Base-by-base conservation (phyloP, 2,329 filamentous ascomycete genomes). In the Fusarium newnesense region DNA sequence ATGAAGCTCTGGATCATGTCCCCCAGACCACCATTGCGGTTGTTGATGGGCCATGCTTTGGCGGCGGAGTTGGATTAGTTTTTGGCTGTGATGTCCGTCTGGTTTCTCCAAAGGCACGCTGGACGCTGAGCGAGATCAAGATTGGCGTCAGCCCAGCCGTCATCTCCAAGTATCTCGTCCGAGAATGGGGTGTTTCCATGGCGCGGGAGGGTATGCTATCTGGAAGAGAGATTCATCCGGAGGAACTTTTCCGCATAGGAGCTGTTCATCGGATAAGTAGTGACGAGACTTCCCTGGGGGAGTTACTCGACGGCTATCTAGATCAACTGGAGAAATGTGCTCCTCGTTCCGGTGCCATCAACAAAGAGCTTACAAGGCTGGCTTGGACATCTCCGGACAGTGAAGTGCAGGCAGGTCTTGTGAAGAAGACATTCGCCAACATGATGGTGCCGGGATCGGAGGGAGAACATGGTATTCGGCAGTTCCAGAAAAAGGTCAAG, bases 401-500 rank as follows among this genome's bases (percentile, higher is more conserved):
- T n/a, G 21, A 37, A 12, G 13, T 4, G 12, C 50, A 53, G n/a
- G n/a, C 24, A 21, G 9, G 21, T 28, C 24, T 53, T 6, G 34
- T 53, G 16, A 37, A 39, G 18, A 53, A 19, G 24, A 39, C 34
- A 9, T 53, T 53, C 12, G 36, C 24, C 2, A 37, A 39, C 32
- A 53, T 53, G 50, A 53, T 36, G 24, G 32, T 39, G 8, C 36
- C 50, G 6, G 36, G 34, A 13, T 53, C 50, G 7, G 50, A 53
- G 24, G 34, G 34, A 9, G 50, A 21, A 16, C 34, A 39, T 39
- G 50, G 50, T 2, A 39, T 53, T 15, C 2, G 24, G 5, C 24
- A 53, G n/a, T 53, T 53, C 21, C 50, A 39, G 26, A 53, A 53
- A n/a, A 53, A 53, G 36, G 19, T 32, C 44, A 47, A 47, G 9